Base-by-base conservation (phyloP, 2,329 filamentous ascomycete species). In the Byssothecium circinans region DNA sequence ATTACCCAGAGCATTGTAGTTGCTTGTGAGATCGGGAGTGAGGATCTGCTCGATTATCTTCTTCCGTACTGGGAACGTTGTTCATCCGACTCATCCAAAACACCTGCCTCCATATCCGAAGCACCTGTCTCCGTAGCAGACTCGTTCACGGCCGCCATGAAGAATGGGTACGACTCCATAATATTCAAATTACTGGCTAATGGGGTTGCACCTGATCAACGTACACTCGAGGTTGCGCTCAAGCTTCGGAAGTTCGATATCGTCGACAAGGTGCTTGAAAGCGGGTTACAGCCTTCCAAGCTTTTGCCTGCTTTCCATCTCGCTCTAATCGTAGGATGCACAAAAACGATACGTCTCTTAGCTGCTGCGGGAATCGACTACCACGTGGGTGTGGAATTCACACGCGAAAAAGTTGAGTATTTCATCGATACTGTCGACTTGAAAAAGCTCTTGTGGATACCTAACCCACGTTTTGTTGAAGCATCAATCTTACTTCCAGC, bases 1-100 rank as follows among this genome's bases (percentile, higher is more conserved):
- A 14, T 44, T n/a, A 7, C 12, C 7, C 12, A 27, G 10, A 15
- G 19, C 23, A 37, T 44, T 2, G 14, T 8, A 17, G 32, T 33
- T 6, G 41, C 41, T 23, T 44, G 41, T 29, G 32, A 37, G 18
- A 29, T 32, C 14, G 41, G 41, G 8, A 44, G 37, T 10, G 27
- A 43, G 18, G 8, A 12, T 7, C 19, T 43, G 17, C 20, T 43
- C 12, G 30, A 34, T 17, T 7, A 43, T 14, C 29, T 43, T 20
- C 29, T 43, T 17, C 22, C 29, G 4, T n/a, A 19, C 22, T 25
- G 29, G 27, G 29, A 34, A 25, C 2, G 3, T n/a, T 14, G 5
- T 15, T 2, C n/a, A n/a, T n/a, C n/a, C n/a, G n/a, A n/a, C n/a
- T n/a, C n/a, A n/a, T n/a, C n/a, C n/a, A n/a, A n/a, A n/a, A n/a